A percentile compares a stretch with the other conserved stretches of the same genome.
Evolutionary conservation across 345 rosid genomes (phyloP).

Genomic region (Eucalyptus brandiana): DNA sequence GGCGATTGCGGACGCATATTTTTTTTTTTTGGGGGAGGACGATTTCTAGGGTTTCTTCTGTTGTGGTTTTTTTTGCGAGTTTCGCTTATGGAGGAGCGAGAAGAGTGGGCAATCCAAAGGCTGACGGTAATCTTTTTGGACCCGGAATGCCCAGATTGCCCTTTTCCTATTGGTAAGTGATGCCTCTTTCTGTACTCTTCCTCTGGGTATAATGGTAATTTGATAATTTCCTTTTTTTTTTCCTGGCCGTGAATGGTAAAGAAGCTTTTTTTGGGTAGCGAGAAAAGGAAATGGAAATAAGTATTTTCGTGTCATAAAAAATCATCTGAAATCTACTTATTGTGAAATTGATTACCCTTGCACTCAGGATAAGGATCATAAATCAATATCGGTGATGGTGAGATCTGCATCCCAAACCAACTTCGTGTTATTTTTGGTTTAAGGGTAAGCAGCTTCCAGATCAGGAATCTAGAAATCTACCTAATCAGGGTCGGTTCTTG

Average conservation of each 20-base stretch:
- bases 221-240: neutral
- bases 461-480: accelerated
- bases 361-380: neutral
- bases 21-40: no score
- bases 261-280: neutral
- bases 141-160: neutral
- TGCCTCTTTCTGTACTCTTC: neutral
- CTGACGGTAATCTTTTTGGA: neutral
- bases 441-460: accelerated
- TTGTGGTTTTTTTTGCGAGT: neutral
- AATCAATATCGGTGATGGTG: neutral
- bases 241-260: neutral
- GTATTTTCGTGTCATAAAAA: neutral
- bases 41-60: neutral
- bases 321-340: no score
- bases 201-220: neutral
- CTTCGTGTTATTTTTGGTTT: neutral
- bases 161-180: accelerated
- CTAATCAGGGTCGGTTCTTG: accelerated
- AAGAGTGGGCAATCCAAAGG: neutral
- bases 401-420: neutral
- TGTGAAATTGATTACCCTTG: neutral
- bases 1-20: neutral
- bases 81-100: neutral
- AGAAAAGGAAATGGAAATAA: neutral